These are phyloP conservation scores for Suhomyces maxii DNA, from an alignment of 1,139 yeast species.

Conservation along the genomic window DNA sequence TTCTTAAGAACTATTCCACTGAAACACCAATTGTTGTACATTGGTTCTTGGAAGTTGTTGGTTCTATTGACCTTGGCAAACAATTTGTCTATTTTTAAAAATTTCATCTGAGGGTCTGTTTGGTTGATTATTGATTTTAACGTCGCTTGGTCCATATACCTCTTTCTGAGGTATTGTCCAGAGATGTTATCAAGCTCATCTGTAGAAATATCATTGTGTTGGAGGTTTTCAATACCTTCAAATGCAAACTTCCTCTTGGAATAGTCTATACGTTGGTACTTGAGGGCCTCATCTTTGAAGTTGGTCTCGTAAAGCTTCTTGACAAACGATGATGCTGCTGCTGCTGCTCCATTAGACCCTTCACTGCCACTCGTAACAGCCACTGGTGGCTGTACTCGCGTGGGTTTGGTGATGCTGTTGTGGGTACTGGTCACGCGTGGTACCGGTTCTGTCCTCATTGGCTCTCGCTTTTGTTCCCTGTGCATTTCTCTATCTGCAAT, in stretches of 20 bases:
- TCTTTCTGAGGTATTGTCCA: constrained; percentile 25
- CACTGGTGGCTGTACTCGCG: too few relatives aligned
- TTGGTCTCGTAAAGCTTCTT: constrained; percentile 14
- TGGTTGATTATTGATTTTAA: constrained; percentile 38
- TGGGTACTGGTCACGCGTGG: too few relatives aligned
- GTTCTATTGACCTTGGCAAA: constrained; percentile 60
- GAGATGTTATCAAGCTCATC: constrained; percentile 17
- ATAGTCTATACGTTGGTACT: constrained; percentile 15
- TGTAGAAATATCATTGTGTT: constrained; percentile 5
- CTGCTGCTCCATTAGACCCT: neutral
- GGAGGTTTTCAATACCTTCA: constrained; percentile 14
- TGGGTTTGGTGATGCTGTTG: too few relatives aligned
- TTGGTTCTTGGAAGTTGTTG: constrained; percentile 69
- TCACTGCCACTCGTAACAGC: neutral
- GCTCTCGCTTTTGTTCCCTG: neutral
- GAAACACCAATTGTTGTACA: constrained; percentile 71
- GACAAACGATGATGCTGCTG: constrained; percentile 12
- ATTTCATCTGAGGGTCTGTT: constrained; percentile 34
- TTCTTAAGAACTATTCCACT: constrained; percentile 67
- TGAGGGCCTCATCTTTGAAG: constrained; percentile 8
- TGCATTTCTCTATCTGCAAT: neutral
- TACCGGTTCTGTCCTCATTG: neutral
- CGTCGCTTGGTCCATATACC: constrained; percentile 44
- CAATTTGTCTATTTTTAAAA: constrained; percentile 56
- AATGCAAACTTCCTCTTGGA: constrained; percentile 20